A percentile compares a stretch with the other conserved stretches of the same genome.
These are phyloP conservation scores for Discostella pseudostelligera DNA, from an alignment of 108 stramenopile species.

Conservation along the genomic window DNA sequence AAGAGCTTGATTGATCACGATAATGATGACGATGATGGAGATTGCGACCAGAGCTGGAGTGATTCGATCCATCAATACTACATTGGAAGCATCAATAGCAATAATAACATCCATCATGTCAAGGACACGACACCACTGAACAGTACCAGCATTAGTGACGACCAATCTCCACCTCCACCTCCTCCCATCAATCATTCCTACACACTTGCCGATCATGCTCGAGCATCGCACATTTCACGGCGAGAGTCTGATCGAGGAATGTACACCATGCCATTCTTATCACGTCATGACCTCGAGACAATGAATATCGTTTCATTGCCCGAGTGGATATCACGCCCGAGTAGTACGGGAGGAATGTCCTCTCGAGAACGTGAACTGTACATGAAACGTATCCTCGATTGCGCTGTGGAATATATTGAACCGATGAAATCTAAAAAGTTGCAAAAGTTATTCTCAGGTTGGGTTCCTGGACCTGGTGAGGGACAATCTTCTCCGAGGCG, in stretches of 20 bases:
- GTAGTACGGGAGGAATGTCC: slow-evolving; percentile 11
- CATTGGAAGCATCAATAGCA: not conserved
- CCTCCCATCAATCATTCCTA: slow-evolving; percentile 23
- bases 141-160: no score
- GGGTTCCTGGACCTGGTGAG: slow-evolving; percentile 48
- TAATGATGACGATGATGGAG: slow-evolving; percentile 40
- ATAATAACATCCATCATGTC: slow-evolving; percentile 1
- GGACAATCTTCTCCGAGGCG: slow-evolving; percentile 15
- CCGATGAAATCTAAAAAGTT: slow-evolving; percentile 41
- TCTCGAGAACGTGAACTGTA: slow-evolving; percentile 17
- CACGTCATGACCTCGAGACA: slow-evolving; percentile 34
- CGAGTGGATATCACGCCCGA: slow-evolving; percentile 27
- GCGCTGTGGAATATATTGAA: slow-evolving; percentile 38
- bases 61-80: slow-evolving; percentile 31
- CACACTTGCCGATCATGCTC: slow-evolving; percentile 41
- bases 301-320: slow-evolving; percentile 40
- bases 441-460: slow-evolving; percentile 37
- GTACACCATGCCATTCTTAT: slow-evolving; percentile 37
- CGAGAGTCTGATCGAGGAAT: slow-evolving; percentile 15
- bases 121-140: no score
- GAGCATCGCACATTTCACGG: slow-evolving; percentile 25
- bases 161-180: no score
- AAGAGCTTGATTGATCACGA: slow-evolving; percentile 54
- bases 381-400: slow-evolving; percentile 25
- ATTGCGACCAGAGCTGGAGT: slow-evolving; percentile 10